Evolutionary conservation across 164 flowering plant species (phyloP).

Genomic region (Sextonia rubra): DNA sequence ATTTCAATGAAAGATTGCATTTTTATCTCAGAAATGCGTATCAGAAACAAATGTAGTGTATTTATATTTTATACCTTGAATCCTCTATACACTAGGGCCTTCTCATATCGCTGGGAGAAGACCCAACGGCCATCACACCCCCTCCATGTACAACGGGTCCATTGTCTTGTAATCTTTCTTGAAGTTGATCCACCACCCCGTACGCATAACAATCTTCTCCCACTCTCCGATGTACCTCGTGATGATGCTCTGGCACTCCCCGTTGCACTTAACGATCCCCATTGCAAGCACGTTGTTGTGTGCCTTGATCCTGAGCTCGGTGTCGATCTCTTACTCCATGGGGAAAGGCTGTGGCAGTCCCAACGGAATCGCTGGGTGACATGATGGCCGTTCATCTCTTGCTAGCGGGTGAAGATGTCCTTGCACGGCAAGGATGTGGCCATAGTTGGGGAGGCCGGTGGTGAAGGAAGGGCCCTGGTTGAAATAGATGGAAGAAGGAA

Average conservation of each 20-base stretch:
- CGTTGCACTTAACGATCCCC: slow-evolving; percentile 89
- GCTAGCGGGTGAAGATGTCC: slow-evolving; percentile 89
- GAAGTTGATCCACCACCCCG: slow-evolving; percentile 96
- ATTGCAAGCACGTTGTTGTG: slow-evolving; percentile 57
- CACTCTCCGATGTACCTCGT: slow-evolving; percentile 85
- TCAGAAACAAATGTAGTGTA: too few species aligned
- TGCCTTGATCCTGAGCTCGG: slow-evolving; percentile 60
- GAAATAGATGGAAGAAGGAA: too few species aligned
- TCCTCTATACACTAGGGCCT: slow-evolving; percentile 83
- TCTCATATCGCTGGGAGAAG: slow-evolving; percentile 59
- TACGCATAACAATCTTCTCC: slow-evolving; percentile 75
- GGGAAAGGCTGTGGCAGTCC: slow-evolving; percentile 99
- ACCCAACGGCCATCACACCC: slow-evolving; percentile 99
- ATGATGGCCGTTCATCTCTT: slow-evolving; percentile 78
- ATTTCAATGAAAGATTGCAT: too few species aligned
- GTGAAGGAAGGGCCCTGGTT: slow-evolving; percentile 99
- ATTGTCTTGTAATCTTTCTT: slow-evolving; percentile 89
- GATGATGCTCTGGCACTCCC: slow-evolving; percentile 82
- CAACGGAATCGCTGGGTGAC: slow-evolving; percentile 96
- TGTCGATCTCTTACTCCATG: slow-evolving; percentile 83
- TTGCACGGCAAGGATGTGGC: slow-evolving; percentile 97
- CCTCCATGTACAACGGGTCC: slow-evolving; percentile 84
- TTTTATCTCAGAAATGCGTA: too few species aligned
- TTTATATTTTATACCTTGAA: slow-evolving; percentile 82
- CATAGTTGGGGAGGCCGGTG: slow-evolving; percentile 94